Evolutionary conservation across 1,284 basidiomycete genomes (phyloP), one percentile per base, ranked within the genome.

Genomic region (Marasmius oreades): DNA sequence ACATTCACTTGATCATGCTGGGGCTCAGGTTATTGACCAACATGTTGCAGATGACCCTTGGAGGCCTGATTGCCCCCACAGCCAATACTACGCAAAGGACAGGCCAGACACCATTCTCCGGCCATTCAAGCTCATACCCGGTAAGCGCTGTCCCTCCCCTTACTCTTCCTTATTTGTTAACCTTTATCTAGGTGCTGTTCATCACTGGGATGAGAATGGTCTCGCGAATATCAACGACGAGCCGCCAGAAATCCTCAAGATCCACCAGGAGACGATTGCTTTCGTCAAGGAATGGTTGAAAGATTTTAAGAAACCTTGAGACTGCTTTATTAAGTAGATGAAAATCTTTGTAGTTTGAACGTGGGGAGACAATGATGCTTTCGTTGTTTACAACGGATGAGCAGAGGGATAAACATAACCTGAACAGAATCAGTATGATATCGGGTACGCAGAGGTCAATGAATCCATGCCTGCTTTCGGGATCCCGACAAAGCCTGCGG

Each of bases 121-220:
- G 51, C 95, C 95, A 0, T 93, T 95, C 73, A 94, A 95, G 69
- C 65, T 96, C 52, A 98, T 98, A 58, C 86, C 86, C n/a, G 78
- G 91, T 92, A 63, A 42, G 84, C 74, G 24, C 39, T 14, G 50
- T 33, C 43, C 31, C n/a, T 43, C 12, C 14, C 53, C 33, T 18
- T n/a, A 33, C 47, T 36, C 5, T 55, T 10, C 34, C 60, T 52
- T 10, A 59, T 12, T 42, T 23, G 23, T n/a, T 54, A 11, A 31
- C 46, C 50, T 51, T 47, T 50, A 31, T 39, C 16, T 60, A 92
- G 89, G 84, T 57, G 93, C 81, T 18, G 91, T 95, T 2, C 94
- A 97, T 68, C 94, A 96, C 66, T 96, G 87, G 65, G 94, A 96
- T 64, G 92, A 95, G 73, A 89, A 90, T 66, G 93, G 94, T 0